Conservation (phyloP, 805 yeast genomes). For the Myxozyma neglecta region DNA sequence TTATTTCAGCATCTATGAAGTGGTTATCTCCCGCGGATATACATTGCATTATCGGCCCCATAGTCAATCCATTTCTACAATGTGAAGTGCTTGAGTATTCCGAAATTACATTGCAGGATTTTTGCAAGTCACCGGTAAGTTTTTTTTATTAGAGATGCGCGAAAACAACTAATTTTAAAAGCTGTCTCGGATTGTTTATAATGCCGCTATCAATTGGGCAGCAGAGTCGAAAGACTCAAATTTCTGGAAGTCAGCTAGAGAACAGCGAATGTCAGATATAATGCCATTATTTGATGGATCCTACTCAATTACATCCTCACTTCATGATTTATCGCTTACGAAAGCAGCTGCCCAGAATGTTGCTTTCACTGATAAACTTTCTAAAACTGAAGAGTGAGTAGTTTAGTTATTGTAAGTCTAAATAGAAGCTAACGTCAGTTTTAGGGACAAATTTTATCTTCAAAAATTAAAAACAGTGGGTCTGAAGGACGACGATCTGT, state of each 20-base stretch:
- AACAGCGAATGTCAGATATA: slow-evolving; percentile 30
- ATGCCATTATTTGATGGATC: slow-evolving; percentile 28
- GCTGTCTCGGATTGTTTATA: slow-evolving; percentile 63
- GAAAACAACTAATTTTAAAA: background rate
- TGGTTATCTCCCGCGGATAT: slow-evolving; percentile 73
- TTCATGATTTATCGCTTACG: slow-evolving; percentile 21
- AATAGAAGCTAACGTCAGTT: background rate
- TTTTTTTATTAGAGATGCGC: too few relatives aligned
- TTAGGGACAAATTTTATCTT: slow-evolving; percentile 71
- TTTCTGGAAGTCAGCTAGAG: slow-evolving; percentile 65
- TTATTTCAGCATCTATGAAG: slow-evolving; percentile 62
- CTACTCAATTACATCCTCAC: slow-evolving; percentile 25
- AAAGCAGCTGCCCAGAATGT: slow-evolving; percentile 12
- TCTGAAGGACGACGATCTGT: slow-evolving; percentile 64
- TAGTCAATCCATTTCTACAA: slow-evolving; percentile 70
- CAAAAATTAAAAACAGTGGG: slow-evolving; percentile 72
- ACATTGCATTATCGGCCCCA: slow-evolving; percentile 80
- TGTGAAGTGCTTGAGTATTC: slow-evolving; percentile 71
- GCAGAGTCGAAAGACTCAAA: slow-evolving; percentile 60
- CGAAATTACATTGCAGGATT: slow-evolving; percentile 65
- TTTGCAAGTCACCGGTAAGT: slow-evolving; percentile 58
- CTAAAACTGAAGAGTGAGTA: slow-evolving; percentile 26
- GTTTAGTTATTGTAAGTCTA: background rate
- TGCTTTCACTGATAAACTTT: slow-evolving; percentile 17
- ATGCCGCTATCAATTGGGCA: slow-evolving; percentile 70